A percentile compares a stretch with the other conserved stretches of the same genome.
Conservation (phyloP, 164 flowering plant genomes). For the Macadamia integrifolia region DNA sequence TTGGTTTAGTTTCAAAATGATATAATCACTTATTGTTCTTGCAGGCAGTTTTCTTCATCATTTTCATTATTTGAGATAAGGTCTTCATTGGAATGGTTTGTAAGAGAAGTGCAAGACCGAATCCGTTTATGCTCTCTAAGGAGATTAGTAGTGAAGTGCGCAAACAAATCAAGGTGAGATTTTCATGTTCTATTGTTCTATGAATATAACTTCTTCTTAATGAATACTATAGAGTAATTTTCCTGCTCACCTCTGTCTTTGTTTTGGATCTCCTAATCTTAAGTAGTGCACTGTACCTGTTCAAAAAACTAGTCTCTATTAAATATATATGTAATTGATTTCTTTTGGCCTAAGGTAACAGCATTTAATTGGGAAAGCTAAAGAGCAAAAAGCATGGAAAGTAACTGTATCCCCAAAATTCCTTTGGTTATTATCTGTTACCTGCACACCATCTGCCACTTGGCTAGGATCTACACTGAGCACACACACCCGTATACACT, state of each 20-base stretch:
- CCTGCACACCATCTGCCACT: no score
- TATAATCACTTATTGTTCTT: constrained; percentile 4
- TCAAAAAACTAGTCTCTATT: neutral
- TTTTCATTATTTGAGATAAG: constrained; percentile 25
- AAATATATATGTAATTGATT: neutral
- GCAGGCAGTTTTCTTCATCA: constrained; percentile 30
- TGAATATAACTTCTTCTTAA: neutral
- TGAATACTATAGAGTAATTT: neutral
- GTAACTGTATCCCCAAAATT: neutral
- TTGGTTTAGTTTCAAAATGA: neutral
- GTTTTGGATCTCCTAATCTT: neutral
- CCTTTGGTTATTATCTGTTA: neutral
- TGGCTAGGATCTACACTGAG: no score
- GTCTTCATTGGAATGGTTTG: constrained; percentile 59
- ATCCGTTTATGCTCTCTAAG: constrained; percentile 53
- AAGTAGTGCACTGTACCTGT: neutral
- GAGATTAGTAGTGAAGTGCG: constrained; percentile 43
- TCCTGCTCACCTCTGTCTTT: neutral
- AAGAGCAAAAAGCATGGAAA: neutral
- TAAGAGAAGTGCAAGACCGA: constrained; percentile 59
- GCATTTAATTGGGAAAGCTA: neutral
- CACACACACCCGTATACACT: no score
- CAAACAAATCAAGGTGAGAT: constrained; percentile 57
- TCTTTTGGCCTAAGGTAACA: neutral
- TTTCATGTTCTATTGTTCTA: neutral